Percentiles rank a stretch among this genome's conserved stretches.
Evolutionary conservation across 352 stramenopile species (phyloP).

Genomic region (Aphanomyces cochlioides): DNA sequence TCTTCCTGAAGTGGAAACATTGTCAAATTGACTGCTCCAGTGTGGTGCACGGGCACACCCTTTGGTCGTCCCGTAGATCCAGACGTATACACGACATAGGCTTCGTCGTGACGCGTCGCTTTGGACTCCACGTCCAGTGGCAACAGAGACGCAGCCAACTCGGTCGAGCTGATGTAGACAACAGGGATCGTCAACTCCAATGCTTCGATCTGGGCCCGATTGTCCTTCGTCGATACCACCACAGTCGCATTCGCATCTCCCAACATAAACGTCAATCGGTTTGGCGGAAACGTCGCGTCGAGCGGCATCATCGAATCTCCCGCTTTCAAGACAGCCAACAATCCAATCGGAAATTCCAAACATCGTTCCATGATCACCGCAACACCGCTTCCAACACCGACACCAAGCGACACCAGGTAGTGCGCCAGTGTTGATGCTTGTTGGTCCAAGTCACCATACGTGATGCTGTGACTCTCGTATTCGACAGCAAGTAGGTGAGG

Average conservation of each 20-base stretch:
- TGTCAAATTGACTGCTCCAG: neutral
- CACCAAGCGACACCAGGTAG: no score
- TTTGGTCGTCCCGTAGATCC: conserved; percentile 8
- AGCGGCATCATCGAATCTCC: no score
- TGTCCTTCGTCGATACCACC: no score
- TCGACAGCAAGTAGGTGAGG: neutral
- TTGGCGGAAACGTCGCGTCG: no score
- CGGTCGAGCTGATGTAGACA: conserved; percentile 87
- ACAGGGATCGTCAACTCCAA: conserved; percentile 72
- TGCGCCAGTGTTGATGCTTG: no score
- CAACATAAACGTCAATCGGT: no score
- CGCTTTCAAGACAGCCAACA: no score
- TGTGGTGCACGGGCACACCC: neutral
- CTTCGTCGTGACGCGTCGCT: conserved; percentile 58
- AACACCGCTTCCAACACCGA: no score
- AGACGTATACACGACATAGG: conserved; percentile 9
- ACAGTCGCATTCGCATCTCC: no score
- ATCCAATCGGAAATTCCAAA: no score
- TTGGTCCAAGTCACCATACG: conserved; percentile 1
- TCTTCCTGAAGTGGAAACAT: neutral
- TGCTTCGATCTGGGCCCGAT: no score
- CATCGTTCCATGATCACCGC: no score
- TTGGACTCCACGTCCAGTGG: conserved; percentile 67
- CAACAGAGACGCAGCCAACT: conserved; percentile 78
- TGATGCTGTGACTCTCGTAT: neutral